Evolutionary conservation across 1,139 yeast species (phyloP).

Genomic region (Saccharomyces hybrid): DNA sequence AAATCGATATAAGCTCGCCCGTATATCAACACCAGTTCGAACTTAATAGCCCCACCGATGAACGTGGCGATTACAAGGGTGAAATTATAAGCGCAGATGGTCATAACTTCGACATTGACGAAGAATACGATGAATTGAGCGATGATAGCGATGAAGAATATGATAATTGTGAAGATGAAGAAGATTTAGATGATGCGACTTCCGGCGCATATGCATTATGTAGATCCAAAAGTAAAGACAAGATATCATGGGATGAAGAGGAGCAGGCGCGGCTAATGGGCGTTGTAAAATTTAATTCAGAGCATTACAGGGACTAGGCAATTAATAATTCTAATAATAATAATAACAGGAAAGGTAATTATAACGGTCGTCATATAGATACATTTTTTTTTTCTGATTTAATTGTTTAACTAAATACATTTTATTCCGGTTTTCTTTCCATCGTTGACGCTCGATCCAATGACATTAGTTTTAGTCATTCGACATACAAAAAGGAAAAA

Average conservation of each 20-base stretch:
- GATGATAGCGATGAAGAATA: conserved; percentile 22
- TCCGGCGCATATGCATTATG: conserved; percentile 33
- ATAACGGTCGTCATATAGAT: not conserved
- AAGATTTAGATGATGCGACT: conserved; percentile 21
- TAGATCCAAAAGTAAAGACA: conserved; percentile 38
- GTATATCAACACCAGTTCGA: conserved; percentile 25
- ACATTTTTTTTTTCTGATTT: not conserved
- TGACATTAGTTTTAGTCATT: not conserved
- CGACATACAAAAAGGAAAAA: not conserved
- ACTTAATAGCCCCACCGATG: conserved; percentile 9
- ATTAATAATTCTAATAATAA: conserved; percentile 4
- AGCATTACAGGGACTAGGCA: not conserved
- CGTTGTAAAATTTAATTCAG: conserved; percentile 29
- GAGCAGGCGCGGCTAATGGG: conserved; percentile 33
- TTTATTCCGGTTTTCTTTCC: not conserved
- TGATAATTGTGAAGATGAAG: conserved; percentile 20
- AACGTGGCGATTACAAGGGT: conserved; percentile 1
- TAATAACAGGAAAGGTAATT: not conserved
- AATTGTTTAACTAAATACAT: not conserved
- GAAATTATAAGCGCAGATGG: conserved; percentile 1
- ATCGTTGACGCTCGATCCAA: not conserved
- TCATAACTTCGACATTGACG: conserved; percentile 10
- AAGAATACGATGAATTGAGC: conserved; percentile 17
- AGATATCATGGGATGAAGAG: conserved; percentile 35
- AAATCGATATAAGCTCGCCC: not conserved